Evolutionary conservation across 1,139 yeast genomes (phyloP), one percentile per base, ranked within the genome.

Genomic region (Eremothecium cymbalariae): DNA sequence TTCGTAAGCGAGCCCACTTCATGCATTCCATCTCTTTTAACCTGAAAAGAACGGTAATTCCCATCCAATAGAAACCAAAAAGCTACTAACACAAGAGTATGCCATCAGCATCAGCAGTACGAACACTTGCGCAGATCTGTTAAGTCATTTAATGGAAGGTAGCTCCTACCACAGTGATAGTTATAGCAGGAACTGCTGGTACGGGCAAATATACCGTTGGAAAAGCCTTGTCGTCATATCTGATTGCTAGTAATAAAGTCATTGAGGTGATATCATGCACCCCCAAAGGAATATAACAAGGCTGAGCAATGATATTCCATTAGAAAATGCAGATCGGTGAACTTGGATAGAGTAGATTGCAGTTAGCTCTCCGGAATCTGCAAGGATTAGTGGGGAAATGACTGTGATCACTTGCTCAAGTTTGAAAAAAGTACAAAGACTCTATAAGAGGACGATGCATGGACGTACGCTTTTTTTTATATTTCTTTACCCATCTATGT

Each of bases 101-200:
- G n/a, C n/a, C n/a, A n/a, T n/a, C n/a, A n/a, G n/a, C n/a, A n/a
- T n/a, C n/a, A n/a, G n/a, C n/a, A n/a, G n/a, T n/a, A n/a, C n/a
- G n/a, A n/a, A n/a, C n/a, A n/a, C n/a, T n/a, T n/a, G n/a, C n/a
- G n/a, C n/a, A n/a, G n/a, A n/a, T n/a, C n/a, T n/a, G n/a, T n/a
- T n/a, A n/a, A n/a, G n/a, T n/a, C n/a, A n/a, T n/a, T n/a, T n/a
- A n/a, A n/a, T n/a, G n/a, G n/a, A n/a, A n/a, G n/a, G n/a, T n/a
- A n/a, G n/a, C n/a, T n/a, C n/a, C n/a, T n/a, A n/a, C n/a, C 11
- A 46, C 48, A 30, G 66, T 65, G 3, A 45, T 67, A 17, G 60
- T 68, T 3, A 59, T 72, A n/a, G 95, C 93, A 2, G 98, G 98
- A 0, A 95, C 97, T 2, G 86, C 95, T 0, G 96, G 96, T 8